Evolutionary conservation across 2,329 filamentous ascomycete genomes (phyloP).

Genomic region (Arthrobotrys iridis): DNA sequence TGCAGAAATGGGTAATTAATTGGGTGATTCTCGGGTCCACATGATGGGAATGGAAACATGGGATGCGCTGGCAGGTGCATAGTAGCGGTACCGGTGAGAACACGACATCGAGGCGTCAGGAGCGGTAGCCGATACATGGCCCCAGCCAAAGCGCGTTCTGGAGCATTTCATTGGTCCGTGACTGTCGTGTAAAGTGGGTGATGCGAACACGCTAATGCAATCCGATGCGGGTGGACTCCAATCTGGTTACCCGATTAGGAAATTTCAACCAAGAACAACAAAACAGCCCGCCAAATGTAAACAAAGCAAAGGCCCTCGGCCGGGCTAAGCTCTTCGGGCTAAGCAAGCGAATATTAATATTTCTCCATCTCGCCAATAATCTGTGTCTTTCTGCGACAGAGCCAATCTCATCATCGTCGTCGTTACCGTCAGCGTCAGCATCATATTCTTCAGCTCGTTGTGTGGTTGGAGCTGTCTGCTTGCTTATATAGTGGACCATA

Average conservation of each 20-base stretch:
- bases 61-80: constrained; percentile 37
- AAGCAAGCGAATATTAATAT: constrained; percentile 28
- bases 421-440: not conserved
- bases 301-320: constrained; percentile 17
- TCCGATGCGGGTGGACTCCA: constrained; percentile 7
- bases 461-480: not conserved
- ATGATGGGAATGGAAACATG: not conserved
- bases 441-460: not conserved
- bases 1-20: not conserved
- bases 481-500: not conserved
- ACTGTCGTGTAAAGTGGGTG: constrained; percentile 25
- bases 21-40: not conserved
- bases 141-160: constrained; percentile 14
- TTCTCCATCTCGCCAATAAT: constrained; percentile 25
- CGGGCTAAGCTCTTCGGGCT: constrained; percentile 21
- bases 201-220: constrained; percentile 23
- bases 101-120: not conserved
- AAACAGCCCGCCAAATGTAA: constrained; percentile 40
- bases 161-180: not conserved
- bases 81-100: constrained; percentile 16
- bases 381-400: not conserved
- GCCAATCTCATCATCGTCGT: not conserved
- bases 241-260: constrained; percentile 41
- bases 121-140: constrained; percentile 32
- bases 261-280: constrained; percentile 28